Base-by-base conservation (phyloP, 306 rosid species). In the Delonix regia region DNA sequence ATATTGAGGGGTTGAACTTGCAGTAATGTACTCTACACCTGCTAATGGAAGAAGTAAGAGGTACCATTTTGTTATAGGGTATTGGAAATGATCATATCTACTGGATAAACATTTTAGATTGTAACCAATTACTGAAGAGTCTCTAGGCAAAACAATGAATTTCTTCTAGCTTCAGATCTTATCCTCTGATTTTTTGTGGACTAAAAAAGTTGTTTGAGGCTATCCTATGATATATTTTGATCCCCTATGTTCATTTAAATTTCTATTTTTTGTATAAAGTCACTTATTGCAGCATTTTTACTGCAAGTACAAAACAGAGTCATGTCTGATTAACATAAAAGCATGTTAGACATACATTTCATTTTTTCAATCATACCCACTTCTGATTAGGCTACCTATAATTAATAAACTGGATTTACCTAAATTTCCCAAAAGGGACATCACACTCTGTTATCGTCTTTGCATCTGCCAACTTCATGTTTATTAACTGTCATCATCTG, bases 1-100 rank as follows among this genome's bases (percentile, higher is more conserved):
- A 71, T 60, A 65, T 61, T 47, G 44, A 61, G 41, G 65, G 39
- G 30, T 53, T 80, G 78, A 52, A 66, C 68, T 41, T 21, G 19
- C 49, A 44, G 25, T 56, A 0, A 52, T 42, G 30, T 66, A 24
- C 34, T 34, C 69, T 65, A 69, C 7, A 65, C 62, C 6, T 55
- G 47, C 30, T 53, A 21, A 53, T 73, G 30, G 78, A 25, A 64
- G 69, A 73, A 64, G 22, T 36, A 72, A 62, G 55, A 41, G 49
- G 42, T 15, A 49, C 27, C 68, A 41, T 42, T 72, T 63, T 3
- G 3, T 71, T 25, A 13, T 24, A 14, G 13, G 33, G n/a, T 44
- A 13, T 24, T 42, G 53, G 24, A 41, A 33, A 48, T 47, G 18
- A 13, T 39, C 16, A 60, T 55, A 9, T 24, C 66, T 34, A 25